Evolutionary conservation across 495 filamentous ascomycete species (phyloP), one percentile per base, ranked within the genome.

Genomic region (Penicillium cosmopolitanum): DNA sequence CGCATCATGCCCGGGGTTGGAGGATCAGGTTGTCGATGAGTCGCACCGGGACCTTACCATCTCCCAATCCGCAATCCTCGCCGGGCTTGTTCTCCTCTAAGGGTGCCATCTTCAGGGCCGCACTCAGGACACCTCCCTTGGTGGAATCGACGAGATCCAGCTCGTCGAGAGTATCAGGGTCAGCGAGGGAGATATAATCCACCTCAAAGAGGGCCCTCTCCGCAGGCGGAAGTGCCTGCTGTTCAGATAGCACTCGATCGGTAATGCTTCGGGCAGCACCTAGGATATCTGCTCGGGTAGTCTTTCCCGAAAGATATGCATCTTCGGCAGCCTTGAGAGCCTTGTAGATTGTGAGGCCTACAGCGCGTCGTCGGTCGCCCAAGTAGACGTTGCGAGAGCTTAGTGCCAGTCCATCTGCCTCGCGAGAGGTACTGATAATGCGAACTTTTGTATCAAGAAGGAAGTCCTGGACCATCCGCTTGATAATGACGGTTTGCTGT

Each of bases 341-440:
- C 44, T 79, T 81, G 47, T 80, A 82, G 19, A 99, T 73, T 11
- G 91, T 87, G 2, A 86, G 84, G 0, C 92, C 93, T 3, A 90
- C 83, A 3, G 73, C 69, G 25, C 95, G 81, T 66, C 95, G 80
- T 42, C 91, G 80, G 42, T 78, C 71, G 1, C 95, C 96, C 3
- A 99, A 81, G 72, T 97, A 98, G 28, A 96, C 90, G 73, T 99
- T 99, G 54, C 95, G 80, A 13, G 89, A 94, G 70, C 93, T 97
- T 82, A 96, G 79, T n/a, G 95, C 95, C 62, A 99, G 74, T 7
- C 96, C 95, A 73, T 95, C 91, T 2, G 70, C 50, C 57, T 96
- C 93, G n/a, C 95, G 80, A 40, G 83, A 72, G 2, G 95, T 98
- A 5, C 82, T 70, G 3, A 88, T 86, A 36, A 98, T 79, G 5